Base-by-base conservation (phyloP, 352 stramenopile species). In the Elongisporangium senticosum region DNA sequence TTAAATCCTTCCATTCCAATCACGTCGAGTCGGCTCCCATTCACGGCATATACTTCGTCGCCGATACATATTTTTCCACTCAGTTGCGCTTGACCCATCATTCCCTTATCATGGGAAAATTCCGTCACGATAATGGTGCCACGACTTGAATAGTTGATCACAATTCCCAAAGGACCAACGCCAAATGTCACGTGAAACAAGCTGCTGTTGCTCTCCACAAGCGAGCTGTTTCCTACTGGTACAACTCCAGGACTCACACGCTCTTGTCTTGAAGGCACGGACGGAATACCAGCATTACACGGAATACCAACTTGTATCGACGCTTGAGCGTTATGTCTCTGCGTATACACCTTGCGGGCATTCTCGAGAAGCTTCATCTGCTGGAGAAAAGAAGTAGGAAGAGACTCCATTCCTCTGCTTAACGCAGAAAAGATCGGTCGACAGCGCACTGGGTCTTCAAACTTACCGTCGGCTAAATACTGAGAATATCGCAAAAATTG, bases 1-100 rank as follows among this genome's bases (percentile, higher is more conserved):
- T 95, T 95, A 54, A 95, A 95, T 0, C 82, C 82, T 60, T 93
- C 83, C 77, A 95, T 90, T 2, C 82, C 82, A 53, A 90, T 89
- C 21, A 72, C 69, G 19, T 84, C 76, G 11, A 95, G 56, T 10
- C 65, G 69, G 13, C 77, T 74, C 4, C 75, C 76, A 61, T 93
- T 93, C 19, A 95, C 78, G 7, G 86, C 86, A 55, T 83, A 89
- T 1, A 95, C 77, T 64, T 91, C 78, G 43, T 95, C 86, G 7
- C 81, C 82, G 5, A 95, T 72, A 14, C 70, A 61, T 11, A 95
- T 65, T 48, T 90, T 87, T 2, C 83, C 86, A 3, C 78, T 89
- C 17, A 71, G 69, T 55, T 91, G 71, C 26, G 86, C 83, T 48
- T 95, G 86, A 10, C 83, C 83, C 58, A 91, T 84, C 54, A 73